phyloP scores from a whole-genome alignment of 2,329 filamentous ascomycete genomes.

The Ophiocordyceps camponoti-leonardi region DNA sequence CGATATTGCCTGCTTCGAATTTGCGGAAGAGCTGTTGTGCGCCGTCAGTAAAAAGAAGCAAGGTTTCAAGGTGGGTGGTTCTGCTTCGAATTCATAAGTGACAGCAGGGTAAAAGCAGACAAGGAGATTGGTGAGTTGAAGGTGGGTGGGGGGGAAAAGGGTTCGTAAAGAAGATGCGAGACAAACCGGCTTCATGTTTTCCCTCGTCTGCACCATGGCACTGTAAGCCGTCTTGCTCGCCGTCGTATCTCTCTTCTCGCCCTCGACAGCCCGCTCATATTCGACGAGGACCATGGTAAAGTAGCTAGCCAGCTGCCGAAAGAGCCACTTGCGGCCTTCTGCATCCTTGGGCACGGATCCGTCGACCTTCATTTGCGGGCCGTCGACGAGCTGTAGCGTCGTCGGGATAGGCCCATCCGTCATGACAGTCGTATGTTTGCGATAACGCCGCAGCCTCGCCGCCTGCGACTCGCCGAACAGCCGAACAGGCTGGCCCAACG shows the following conservation, averaged over 20 bases:
- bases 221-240: constrained; percentile 67
- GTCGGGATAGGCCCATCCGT: constrained; percentile 75
- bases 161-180: background rate
- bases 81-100: background rate
- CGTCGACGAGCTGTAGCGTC: constrained; percentile 59
- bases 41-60: background rate
- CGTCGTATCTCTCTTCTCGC: constrained; percentile 44
- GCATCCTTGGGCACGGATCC: constrained; percentile 43
- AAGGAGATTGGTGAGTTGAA: background rate
- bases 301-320: constrained; percentile 80
- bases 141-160: background rate
- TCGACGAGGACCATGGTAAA: constrained; percentile 90
- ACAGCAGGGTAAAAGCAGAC: background rate
- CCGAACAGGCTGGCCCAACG: constrained; percentile 51
- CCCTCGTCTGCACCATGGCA: constrained; percentile 72
- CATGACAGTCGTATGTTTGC: constrained; percentile 42
- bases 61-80: background rate
- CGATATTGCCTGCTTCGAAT: constrained; percentile 65
- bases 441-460: constrained; percentile 53
- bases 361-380: constrained; percentile 76
- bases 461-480: constrained; percentile 72
- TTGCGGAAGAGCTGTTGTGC: constrained; percentile 55
- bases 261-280: constrained; percentile 66
- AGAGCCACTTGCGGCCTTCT: constrained; percentile 53
- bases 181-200: constrained; percentile 64